These are phyloP conservation scores for Syzygium aqueum DNA, from an alignment of 345 rosid species.

Conservation along the genomic window DNA sequence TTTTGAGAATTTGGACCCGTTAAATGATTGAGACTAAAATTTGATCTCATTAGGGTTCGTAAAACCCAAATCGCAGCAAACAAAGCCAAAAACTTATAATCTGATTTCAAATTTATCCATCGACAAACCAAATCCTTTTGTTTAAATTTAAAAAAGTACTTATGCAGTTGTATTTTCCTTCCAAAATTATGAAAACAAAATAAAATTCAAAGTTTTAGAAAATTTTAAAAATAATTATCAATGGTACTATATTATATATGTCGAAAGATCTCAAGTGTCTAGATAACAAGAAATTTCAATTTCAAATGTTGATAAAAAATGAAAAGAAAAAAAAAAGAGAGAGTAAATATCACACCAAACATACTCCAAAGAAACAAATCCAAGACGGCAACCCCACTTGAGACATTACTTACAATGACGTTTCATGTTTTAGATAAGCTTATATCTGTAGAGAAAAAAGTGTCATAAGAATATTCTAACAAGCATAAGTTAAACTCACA, in stretches of 20 bases:
- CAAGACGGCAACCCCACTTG: not conserved
- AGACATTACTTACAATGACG: not conserved
- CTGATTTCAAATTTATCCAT: not conserved
- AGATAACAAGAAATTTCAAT: not conserved
- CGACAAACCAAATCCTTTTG: not conserved
- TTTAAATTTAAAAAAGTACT: not conserved
- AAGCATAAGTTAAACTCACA: no score
- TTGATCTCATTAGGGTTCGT: not conserved
- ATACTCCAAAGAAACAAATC: not conserved
- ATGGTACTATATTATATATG: not conserved
- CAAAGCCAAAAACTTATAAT: not conserved
- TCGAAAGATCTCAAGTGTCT: not conserved
- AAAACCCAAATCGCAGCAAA: not conserved
- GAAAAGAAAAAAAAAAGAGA: rapidly evolving
- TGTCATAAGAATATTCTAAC: no score
- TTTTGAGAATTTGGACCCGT: not conserved
- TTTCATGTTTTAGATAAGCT: no score
- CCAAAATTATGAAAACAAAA: not conserved
- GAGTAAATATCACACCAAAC: not conserved
- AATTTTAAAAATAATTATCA: not conserved
- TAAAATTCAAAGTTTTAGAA: not conserved
- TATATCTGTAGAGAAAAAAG: no score
- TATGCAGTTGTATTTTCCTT: not conserved
- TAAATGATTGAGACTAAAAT: not conserved
- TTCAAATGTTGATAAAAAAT: not conserved